Base-by-base conservation (phyloP, 2,329 filamentous ascomycete genomes). In the Dactylellina parvicollis region DNA sequence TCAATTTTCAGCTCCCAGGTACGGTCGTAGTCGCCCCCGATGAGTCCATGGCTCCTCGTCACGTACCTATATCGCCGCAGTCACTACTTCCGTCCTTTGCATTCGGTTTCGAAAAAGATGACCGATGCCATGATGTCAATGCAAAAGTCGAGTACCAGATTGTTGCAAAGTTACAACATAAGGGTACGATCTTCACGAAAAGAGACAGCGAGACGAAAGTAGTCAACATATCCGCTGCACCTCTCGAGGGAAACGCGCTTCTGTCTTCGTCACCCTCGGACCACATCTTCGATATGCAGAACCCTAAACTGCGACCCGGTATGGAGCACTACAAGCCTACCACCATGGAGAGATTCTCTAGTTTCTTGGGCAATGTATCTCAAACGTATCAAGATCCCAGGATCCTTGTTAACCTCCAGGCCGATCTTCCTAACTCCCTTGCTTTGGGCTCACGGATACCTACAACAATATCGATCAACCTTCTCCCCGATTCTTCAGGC, bases 51-150 rank as follows among this genome's bases (percentile, higher is more conserved):
- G 59, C 67, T 5, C 59, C 67, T 18, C 67, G 67, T 10, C 67
- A 72, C 60, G 67, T 72, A 14, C 67, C 67, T 9, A 64, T 64
- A 54, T 52, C 67, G 8, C 67, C 67, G 26, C 67, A 72, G n/a
- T 38, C 50, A 24, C 46, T 72, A 7, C 54, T 72, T 4, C 67
- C 67, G 4, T 65, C 57, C 2, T 72, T 72, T 36, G 59, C 59
- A 4, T 65, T 50, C 14, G 67, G 67, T 2, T 36, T 22, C 30
- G 32, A 50, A 7, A 40, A 44, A 9, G 36, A 52, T 36, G 9
- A 18, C 7, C n/a, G 30, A 8, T 22, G n/a, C 26, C 14, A 32
- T 5, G 49, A 55, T 16, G n/a, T 50, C 9, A 36, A 16, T 30
- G 67, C 67, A 9, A 57, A 64, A 22, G 57, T 72, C 18, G 60